Base-by-base conservation (phyloP, 495 filamentous ascomycete species). In the Ascodesmis nigricans region DNA sequence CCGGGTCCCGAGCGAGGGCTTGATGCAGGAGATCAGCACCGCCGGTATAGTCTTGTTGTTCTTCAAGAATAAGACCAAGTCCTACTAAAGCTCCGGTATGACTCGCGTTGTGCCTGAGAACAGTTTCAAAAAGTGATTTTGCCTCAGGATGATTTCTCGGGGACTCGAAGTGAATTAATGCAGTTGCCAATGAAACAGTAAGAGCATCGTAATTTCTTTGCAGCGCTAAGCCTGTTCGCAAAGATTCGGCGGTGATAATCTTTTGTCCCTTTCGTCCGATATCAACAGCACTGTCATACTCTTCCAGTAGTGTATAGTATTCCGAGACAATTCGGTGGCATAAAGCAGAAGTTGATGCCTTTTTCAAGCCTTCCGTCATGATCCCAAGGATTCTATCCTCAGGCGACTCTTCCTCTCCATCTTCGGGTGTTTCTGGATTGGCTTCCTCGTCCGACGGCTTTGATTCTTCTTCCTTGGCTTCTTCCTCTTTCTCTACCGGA, bases 131-230 rank as follows among this genome's bases (percentile, higher is more conserved):
- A 6, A 91, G 63, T 8, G 40, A 43, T 44, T 76, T 81, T 2
- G 87, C 90, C 58, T 95, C 83, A 16, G 68, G 60, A 46, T 95
- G 87, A 42, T 95, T 65, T 33, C 79, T 75, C 1, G 87, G 90
- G 1, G 80, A 67, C 53, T 92, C 80, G 43, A 91, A 78, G 33
- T 75, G 72, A 3, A 95, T 74, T 21, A 93, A 55, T 0, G 80
- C 69, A 14, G 81, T 91, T 2, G 68, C 84, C 6, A 95, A 65
- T 28, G 64, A 71, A 15, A 76, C 66, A 43, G 70, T 78, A 31
- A 91, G 55, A 0, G 74, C 65, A 51, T 92, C 78, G 3, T 59
- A 56, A 9, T 68, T 75, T 33, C 58, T 60, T 19, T 14, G 58
- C 33, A 91, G 66, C 4, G 50, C 40, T 26, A 82, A 49, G 0